Evolutionary conservation across 345 rosid genomes (phyloP).

Genomic region (Acer negundo): DNA sequence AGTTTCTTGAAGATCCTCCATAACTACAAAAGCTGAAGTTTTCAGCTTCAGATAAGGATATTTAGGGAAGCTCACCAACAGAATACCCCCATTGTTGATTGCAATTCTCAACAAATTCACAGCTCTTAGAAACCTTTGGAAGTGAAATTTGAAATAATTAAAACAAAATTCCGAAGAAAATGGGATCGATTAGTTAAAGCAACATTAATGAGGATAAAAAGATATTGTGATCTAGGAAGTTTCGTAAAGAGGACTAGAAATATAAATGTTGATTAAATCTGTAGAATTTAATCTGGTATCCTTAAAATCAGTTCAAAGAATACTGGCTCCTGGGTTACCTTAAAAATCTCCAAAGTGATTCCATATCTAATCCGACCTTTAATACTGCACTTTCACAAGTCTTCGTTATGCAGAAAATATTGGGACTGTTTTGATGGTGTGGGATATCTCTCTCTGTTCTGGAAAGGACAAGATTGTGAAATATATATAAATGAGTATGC

Average conservation of each 20-base stretch:
- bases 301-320: slow-evolving; percentile 20
- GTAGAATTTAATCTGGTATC: slow-evolving; percentile 3
- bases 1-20: slow-evolving; percentile 61
- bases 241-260: slow-evolving; percentile 11
- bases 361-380: slow-evolving; percentile 14
- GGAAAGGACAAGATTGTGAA: slow-evolving; percentile 13
- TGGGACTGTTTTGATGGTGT: slow-evolving; percentile 18
- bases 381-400: background rate
- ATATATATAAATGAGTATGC: slow-evolving; percentile 10
- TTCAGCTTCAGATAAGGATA: slow-evolving; percentile 29
- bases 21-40: slow-evolving; percentile 32
- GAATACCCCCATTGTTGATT: slow-evolving; percentile 23
- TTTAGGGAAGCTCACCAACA: slow-evolving; percentile 19
- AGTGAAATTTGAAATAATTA: slow-evolving; percentile 17
- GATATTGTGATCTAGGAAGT: background rate
- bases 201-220: background rate
- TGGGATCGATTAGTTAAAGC: background rate
- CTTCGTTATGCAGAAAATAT: slow-evolving; percentile 6
- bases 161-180: slow-evolving; percentile 1
- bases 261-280: slow-evolving; percentile 4
- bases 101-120: slow-evolving; percentile 4
- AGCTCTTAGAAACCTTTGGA: slow-evolving; percentile 9
- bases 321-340: slow-evolving; percentile 13
- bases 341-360: slow-evolving; percentile 15
- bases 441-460: background rate